phyloP scores from a whole-genome alignment of 2,329 filamentous ascomycete genomes.

The Epicoccum nigrum region DNA sequence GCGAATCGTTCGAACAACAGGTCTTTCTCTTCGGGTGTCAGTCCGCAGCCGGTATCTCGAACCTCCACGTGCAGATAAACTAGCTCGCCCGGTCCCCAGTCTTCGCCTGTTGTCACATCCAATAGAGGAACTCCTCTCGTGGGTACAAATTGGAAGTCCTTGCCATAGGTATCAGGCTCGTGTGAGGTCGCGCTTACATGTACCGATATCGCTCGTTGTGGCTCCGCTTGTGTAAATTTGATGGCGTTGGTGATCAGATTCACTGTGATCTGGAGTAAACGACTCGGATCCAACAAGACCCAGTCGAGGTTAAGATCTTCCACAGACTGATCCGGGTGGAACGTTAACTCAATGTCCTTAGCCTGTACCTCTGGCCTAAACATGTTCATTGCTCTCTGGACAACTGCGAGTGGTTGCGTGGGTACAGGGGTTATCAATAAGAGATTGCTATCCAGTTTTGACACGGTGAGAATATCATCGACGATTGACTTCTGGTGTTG shows the following conservation, averaged over 20 bases:
- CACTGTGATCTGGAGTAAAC: constrained; percentile 52
- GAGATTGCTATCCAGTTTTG: constrained; percentile 40
- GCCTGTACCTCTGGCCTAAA: constrained; percentile 45
- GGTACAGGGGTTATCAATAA: constrained; percentile 47
- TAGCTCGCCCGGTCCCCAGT: constrained; percentile 38
- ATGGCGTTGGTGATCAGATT: constrained; percentile 55
- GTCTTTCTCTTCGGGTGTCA: constrained; percentile 39
- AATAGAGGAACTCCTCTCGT: constrained; percentile 21
- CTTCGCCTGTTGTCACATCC: constrained; percentile 27
- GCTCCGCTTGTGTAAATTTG: constrained; percentile 52
- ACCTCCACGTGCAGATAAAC: constrained; percentile 40
- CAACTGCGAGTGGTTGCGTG: constrained; percentile 44
- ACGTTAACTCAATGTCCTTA: constrained; percentile 38
- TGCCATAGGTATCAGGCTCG: constrained; percentile 22
- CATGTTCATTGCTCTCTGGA: constrained; percentile 46
- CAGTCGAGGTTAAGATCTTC: constrained; percentile 45
- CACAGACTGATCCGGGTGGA: constrained; percentile 44
- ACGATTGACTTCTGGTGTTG: constrained; percentile 46
- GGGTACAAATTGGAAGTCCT: constrained; percentile 37
- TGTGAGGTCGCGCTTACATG: constrained; percentile 48
- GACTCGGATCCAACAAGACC: constrained; percentile 51
- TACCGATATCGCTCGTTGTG: constrained; percentile 47
- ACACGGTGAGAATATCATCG: constrained; percentile 45
- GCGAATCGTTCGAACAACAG: constrained; percentile 42
- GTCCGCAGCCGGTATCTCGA: constrained; percentile 41